These are phyloP conservation scores for Thielaviopsis musarum DNA, from an alignment of 2,329 filamentous ascomycete species.

Conservation along the genomic window DNA sequence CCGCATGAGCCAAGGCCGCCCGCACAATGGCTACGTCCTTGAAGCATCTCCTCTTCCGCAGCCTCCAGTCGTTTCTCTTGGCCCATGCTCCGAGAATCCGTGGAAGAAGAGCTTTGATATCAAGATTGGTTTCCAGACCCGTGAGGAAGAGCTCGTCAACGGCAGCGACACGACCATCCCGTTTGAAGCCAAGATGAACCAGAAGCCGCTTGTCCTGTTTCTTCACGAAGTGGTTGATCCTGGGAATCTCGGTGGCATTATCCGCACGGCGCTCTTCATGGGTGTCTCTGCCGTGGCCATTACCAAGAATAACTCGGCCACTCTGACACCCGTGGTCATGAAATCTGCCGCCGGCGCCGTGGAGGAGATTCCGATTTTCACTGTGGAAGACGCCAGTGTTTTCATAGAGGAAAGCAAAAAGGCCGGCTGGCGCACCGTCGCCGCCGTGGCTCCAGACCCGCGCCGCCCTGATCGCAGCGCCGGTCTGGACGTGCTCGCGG, in stretches of 20 bases:
- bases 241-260: conserved; percentile 77
- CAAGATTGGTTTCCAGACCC: conserved; percentile 47
- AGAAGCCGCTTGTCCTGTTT: conserved; percentile 54
- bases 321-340: conserved; percentile 58
- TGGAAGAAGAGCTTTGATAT: conserved; percentile 38
- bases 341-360: conserved; percentile 82
- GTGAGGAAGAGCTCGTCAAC: conserved; percentile 60
- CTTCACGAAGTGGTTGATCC: conserved; percentile 68
- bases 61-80: conserved; percentile 45
- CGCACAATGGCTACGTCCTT: conserved; percentile 79
- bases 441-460: conserved; percentile 39
- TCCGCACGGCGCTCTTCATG: conserved; percentile 81
- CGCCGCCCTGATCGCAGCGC: conserved; percentile 18
- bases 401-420: conserved; percentile 54
- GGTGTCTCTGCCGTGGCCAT: conserved; percentile 72
- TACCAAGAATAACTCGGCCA: conserved; percentile 55
- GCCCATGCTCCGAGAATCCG: conserved; percentile 27
- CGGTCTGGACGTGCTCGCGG: conserved; percentile 16
- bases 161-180: conserved; percentile 24
- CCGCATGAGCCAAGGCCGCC: conserved; percentile 65
- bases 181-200: conserved; percentile 15
- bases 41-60: conserved; percentile 74
- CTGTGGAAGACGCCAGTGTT: conserved; percentile 44
- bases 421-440: conserved; percentile 71
- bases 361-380: conserved; percentile 61